phyloP scores from a whole-genome alignment of 306 rosid genomes.

The Glycine latifolia region DNA sequence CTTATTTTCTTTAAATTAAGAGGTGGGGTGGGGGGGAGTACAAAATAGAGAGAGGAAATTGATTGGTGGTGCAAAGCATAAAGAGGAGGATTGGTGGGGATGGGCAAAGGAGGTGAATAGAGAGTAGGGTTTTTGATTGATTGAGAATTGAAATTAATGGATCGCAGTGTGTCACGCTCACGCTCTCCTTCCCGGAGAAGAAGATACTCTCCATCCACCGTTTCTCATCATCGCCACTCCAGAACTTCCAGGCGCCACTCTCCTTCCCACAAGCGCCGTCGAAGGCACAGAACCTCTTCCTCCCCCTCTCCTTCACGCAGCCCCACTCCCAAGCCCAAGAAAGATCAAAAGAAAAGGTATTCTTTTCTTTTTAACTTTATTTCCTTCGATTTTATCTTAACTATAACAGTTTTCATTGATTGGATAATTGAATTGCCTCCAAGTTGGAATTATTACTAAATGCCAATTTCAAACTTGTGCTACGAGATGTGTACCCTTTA shows the following conservation, averaged over 20 bases:
- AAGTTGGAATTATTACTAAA: too few species aligned
- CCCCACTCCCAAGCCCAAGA: conserved; percentile 66
- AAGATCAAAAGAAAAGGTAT: conserved; percentile 64
- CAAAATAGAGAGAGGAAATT: too few species aligned
- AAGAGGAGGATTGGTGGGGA: too few species aligned
- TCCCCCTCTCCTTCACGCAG: conserved; percentile 63
- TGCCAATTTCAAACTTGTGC: too few species aligned
- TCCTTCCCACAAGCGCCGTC: conserved; percentile 58
- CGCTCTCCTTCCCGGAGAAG: conserved; percentile 59
- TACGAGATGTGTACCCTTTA: neutral
- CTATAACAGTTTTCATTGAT: too few species aligned
- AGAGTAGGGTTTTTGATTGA: neutral
- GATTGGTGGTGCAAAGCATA: too few species aligned
- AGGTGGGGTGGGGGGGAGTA: too few species aligned
- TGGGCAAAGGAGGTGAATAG: too few species aligned
- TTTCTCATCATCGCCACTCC: conserved; percentile 49
- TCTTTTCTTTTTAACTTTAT: too few species aligned
- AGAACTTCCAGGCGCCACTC: conserved; percentile 59
- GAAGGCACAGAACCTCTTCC: conserved; percentile 58
- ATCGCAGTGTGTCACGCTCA: conserved; percentile 51
- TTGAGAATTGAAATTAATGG: conserved; percentile 46
- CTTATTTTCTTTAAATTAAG: too few species aligned
- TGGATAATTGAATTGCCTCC: neutral
- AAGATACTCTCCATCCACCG: conserved; percentile 53
- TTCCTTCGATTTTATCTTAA: too few species aligned